Evolutionary conservation across 345 rosid species (phyloP).

Genomic region (Brassica carinata): DNA sequence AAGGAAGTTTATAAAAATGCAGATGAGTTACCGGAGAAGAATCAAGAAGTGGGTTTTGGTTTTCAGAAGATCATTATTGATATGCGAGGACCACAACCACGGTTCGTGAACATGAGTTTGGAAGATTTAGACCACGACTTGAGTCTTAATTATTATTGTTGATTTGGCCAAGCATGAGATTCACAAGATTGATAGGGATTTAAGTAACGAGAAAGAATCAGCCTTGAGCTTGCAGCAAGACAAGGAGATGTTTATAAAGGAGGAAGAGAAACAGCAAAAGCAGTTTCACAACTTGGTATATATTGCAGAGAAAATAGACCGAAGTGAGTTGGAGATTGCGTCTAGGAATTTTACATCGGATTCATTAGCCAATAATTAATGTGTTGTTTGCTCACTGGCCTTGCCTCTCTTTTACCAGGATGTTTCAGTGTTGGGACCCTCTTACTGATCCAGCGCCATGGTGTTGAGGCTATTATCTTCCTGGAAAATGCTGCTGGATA

Average conservation of each 20-base stretch:
- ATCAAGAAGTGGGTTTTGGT: slow-evolving; percentile 73
- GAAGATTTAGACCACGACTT: slow-evolving; percentile 82
- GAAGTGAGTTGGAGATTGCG: slow-evolving; percentile 57
- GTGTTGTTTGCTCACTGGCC: slow-evolving; percentile 76
- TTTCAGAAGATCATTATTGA: slow-evolving; percentile 86
- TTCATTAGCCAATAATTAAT: slow-evolving; percentile 53
- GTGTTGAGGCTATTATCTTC: slow-evolving; percentile 56
- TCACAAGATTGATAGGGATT: slow-evolving; percentile 79
- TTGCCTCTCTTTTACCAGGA: slow-evolving; percentile 72
- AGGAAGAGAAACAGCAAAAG: slow-evolving; percentile 52
- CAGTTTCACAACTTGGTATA: slow-evolving; percentile 68
- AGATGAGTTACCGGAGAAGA: slow-evolving; percentile 71
- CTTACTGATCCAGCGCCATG: slow-evolving; percentile 63
- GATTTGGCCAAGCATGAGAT: slow-evolving; percentile 84
- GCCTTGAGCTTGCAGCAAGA: slow-evolving; percentile 83
- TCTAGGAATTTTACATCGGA: slow-evolving; percentile 67
- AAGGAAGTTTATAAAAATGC: slow-evolving; percentile 58
- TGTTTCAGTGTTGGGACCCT: slow-evolving; percentile 97
- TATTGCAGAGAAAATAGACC: slow-evolving; percentile 50
- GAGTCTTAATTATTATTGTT: slow-evolving; percentile 58
- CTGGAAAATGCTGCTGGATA: slow-evolving; percentile 74
- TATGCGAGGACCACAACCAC: slow-evolving; percentile 79
- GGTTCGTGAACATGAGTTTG: slow-evolving; percentile 44
- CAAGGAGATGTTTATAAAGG: slow-evolving; percentile 66
- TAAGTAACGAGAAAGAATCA: slow-evolving; percentile 82